These are phyloP conservation scores for Vaccinium corymbosum DNA, from an alignment of 148 eudicot genomes.

Conservation along the genomic window DNA sequence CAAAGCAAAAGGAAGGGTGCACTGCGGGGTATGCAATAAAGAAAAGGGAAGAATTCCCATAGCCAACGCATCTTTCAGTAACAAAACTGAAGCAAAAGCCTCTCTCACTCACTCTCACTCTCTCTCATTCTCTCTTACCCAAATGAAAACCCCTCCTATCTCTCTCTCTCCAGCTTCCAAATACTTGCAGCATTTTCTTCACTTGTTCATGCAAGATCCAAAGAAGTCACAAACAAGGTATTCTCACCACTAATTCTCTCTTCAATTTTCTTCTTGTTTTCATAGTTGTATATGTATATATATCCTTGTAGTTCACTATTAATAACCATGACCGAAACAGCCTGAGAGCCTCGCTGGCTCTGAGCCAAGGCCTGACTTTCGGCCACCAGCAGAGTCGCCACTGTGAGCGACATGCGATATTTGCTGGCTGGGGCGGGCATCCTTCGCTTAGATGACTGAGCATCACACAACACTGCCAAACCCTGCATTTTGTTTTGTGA, in stretches of 20 bases:
- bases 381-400: not conserved
- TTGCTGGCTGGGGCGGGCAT: not conserved
- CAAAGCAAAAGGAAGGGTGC: conserved; percentile 36
- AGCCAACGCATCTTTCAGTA: conserved; percentile 47
- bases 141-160: conserved; percentile 24
- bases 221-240: conserved; percentile 55
- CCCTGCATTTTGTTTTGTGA: not conserved
- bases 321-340: not conserved
- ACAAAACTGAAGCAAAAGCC: conserved; percentile 16
- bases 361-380: not conserved
- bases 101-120: conserved; percentile 16
- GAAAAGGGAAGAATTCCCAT: conserved; percentile 6
- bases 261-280: conserved; percentile 9
- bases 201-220: conserved; percentile 85
- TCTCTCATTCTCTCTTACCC: conserved; percentile 23
- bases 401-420: not conserved
- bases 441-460: not conserved
- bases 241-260: not conserved
- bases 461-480: not conserved
- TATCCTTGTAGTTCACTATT: not conserved
- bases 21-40: conserved; percentile 17
- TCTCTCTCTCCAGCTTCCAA: conserved; percentile 18
- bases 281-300: not conserved
- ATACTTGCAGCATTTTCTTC: conserved; percentile 15
- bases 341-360: not conserved